Percentiles rank a stretch among this genome's conserved stretches.
phyloP scores from a whole-genome alignment of 129 eudicot genomes.

The Silybum marianum region DNA sequence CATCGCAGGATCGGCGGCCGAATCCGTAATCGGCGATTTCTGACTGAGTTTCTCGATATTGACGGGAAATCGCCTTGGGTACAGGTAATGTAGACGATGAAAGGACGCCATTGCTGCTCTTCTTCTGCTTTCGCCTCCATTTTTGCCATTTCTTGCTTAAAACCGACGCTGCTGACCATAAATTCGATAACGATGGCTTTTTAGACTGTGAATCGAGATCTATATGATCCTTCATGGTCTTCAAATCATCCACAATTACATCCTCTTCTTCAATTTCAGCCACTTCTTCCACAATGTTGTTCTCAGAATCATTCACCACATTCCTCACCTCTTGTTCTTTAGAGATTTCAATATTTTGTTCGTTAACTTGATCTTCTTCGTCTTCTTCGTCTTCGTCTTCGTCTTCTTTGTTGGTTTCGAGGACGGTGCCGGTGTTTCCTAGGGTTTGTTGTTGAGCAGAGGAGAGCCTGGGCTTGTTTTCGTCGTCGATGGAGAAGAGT shows the following conservation, averaged over 20 bases:
- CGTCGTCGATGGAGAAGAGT: conserved; percentile 65
- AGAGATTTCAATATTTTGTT: conserved; percentile 31
- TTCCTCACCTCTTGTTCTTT: conserved; percentile 14
- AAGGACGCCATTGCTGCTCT: conserved; percentile 44
- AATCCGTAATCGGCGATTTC: conserved; percentile 93
- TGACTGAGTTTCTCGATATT: conserved; percentile 74
- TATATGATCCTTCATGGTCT: conserved; percentile 79
- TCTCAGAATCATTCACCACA: conserved; percentile 1
- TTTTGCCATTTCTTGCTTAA: conserved; percentile 84
- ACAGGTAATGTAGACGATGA: conserved; percentile 59
- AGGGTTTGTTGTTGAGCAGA: conserved; percentile 12
- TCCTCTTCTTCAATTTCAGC: conserved; percentile 32
- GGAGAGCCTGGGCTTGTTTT: conserved; percentile 27
- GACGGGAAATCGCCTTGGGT: conserved; percentile 58
- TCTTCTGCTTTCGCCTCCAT: conserved; percentile 84
- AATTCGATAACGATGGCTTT: conserved; percentile 50
- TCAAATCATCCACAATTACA: conserved; percentile 29
- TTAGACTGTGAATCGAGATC: conserved; percentile 68
- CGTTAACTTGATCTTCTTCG: conserved; percentile 34
- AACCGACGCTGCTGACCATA: conserved; percentile 92
- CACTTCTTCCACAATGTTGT: conserved; percentile 18
- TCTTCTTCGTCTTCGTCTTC: conserved; percentile 22
- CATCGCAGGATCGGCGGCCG: conserved; percentile 90
- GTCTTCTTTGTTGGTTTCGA: conserved; percentile 36
- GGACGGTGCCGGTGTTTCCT: conserved; percentile 25